Evolutionary conservation across 1,284 basidiomycete genomes (phyloP).

Genomic region (Trichosporon ovoides): DNA sequence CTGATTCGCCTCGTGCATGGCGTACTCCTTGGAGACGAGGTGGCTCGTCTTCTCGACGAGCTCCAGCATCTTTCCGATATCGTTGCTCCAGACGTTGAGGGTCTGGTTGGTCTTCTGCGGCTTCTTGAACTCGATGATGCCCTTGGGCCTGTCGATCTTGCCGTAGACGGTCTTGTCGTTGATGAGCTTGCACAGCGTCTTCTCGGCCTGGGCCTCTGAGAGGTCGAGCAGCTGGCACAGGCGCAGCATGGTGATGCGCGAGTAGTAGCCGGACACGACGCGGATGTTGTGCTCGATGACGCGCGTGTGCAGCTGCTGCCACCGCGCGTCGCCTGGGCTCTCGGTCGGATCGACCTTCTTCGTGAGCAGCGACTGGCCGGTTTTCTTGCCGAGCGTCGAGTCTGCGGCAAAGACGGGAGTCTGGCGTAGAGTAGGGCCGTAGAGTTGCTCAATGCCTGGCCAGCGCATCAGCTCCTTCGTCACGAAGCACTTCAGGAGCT

Average conservation of each 20-base stretch:
- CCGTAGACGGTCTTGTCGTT: constrained; percentile 89
- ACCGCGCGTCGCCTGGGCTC: constrained; percentile 63
- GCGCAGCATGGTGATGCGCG: constrained; percentile 77
- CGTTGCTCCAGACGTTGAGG: constrained; percentile 94
- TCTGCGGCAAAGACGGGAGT: constrained; percentile 70
- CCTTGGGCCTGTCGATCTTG: constrained; percentile 82
- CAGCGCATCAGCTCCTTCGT: constrained; percentile 96
- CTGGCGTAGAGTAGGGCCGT: constrained; percentile 73
- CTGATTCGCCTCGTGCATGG: constrained; percentile 45
- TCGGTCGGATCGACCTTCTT: constrained; percentile 31
- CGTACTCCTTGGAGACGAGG: constrained; percentile 52
- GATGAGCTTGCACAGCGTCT: constrained; percentile 80
- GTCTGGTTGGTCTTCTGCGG: constrained; percentile 74
- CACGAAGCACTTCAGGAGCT: constrained; percentile 92
- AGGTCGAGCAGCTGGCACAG: constrained; percentile 86
- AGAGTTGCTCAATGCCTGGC: constrained; percentile 90
- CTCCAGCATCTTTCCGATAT: constrained; percentile 74
- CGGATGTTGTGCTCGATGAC: constrained; percentile 99
- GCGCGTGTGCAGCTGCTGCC: constrained; percentile 92
- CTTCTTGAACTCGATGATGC: constrained; percentile 78
- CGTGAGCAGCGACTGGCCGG: constrained; percentile 19
- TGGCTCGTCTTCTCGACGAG: constrained; percentile 54
- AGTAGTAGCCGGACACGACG: constrained; percentile 90
- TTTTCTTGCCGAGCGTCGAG: constrained; percentile 39
- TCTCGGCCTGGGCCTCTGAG: constrained; percentile 71